A percentile compares a stretch with the other conserved stretches of the same genome.
phyloP scores from a whole-genome alignment of 2,329 filamentous ascomycete genomes.

The Gremmenia infestans region DNA sequence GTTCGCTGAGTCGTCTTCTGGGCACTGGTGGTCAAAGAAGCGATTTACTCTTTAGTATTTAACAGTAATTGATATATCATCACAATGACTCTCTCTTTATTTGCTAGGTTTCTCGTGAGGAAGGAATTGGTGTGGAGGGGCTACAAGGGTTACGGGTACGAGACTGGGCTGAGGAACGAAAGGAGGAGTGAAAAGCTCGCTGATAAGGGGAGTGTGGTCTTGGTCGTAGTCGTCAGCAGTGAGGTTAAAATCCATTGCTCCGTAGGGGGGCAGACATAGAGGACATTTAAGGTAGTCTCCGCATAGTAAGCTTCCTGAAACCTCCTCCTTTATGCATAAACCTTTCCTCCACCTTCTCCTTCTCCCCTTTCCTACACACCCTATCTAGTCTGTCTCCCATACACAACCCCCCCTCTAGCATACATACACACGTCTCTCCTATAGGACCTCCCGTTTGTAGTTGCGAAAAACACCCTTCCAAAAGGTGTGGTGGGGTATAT shows the following conservation, averaged over 20 bases:
- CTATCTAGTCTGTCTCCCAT: neutral
- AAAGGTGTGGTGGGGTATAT: neutral
- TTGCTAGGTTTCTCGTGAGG: neutral
- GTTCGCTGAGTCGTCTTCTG: slow-evolving; percentile 10
- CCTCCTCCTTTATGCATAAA: neutral
- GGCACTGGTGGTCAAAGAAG: neutral
- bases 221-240: neutral
- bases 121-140: neutral
- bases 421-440: neutral
- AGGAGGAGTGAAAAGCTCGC: neutral
- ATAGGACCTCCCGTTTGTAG: neutral
- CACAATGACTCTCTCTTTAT: neutral
- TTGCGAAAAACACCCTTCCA: neutral
- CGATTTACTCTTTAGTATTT: slow-evolving; percentile 13
- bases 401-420: neutral
- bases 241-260: neutral
- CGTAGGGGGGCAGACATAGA: neutral
- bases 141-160: neutral
- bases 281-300: neutral
- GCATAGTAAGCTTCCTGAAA: neutral
- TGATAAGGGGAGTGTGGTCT: neutral
- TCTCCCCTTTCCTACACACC: neutral
- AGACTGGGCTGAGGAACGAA: neutral
- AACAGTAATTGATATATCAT: slow-evolving; percentile 19
- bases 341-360: neutral